Evolutionary conservation across 2,329 filamentous ascomycete genomes (phyloP).

Genomic region (Xylaria arbuscula): DNA sequence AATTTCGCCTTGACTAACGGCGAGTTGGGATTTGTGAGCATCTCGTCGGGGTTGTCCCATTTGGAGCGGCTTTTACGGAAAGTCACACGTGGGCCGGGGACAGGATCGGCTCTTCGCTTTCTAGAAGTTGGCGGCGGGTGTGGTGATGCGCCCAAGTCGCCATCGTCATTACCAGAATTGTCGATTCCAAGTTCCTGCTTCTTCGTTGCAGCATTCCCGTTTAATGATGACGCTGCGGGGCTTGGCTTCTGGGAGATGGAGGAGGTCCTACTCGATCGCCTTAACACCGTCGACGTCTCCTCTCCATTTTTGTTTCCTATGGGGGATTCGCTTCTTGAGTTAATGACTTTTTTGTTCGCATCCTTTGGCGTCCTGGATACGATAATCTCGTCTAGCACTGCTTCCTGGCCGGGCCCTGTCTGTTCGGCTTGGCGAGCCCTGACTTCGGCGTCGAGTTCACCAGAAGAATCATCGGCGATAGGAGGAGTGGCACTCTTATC

Average conservation of each 20-base stretch:
- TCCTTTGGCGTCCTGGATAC: constrained; percentile 8
- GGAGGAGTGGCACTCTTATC: neutral
- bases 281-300: neutral
- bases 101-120: constrained; percentile 41
- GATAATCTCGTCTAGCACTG: constrained; percentile 21
- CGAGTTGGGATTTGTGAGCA: constrained; percentile 52
- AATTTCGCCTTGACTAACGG: constrained; percentile 52
- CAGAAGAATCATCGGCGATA: constrained; percentile 12
- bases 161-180: constrained; percentile 22
- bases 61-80: constrained; percentile 45
- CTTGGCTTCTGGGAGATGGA: constrained; percentile 33
- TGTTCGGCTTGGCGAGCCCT: neutral
- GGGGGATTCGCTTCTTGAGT: neutral
- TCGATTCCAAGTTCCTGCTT: constrained; percentile 33
- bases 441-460: constrained; percentile 30
- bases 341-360: neutral
- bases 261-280: constrained; percentile 9
- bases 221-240: constrained; percentile 6
- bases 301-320: neutral
- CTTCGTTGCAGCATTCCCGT: constrained; percentile 30
- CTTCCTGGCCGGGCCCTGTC: constrained; percentile 5
- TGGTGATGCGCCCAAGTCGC: constrained; percentile 35
- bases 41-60: constrained; percentile 48
- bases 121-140: constrained; percentile 40
- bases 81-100: constrained; percentile 44